These are phyloP conservation scores for Chamaecrista fasciculata DNA, from an alignment of 306 rosid genomes.

Conservation along the genomic window DNA sequence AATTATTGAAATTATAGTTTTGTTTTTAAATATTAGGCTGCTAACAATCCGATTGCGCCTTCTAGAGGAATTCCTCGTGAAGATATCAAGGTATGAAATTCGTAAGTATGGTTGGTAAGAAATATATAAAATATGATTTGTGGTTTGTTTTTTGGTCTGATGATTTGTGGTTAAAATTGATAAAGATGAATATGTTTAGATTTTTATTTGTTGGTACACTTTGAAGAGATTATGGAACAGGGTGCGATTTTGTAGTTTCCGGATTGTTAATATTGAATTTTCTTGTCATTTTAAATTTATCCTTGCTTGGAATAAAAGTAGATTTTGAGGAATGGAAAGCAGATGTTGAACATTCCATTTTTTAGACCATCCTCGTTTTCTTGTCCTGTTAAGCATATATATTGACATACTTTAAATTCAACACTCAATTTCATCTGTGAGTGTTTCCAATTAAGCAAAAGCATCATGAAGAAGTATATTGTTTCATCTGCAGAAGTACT, in stretches of 20 bases:
- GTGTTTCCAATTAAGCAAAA: not conserved
- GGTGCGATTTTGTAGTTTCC: not conserved
- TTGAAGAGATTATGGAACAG: slow-evolving; percentile 7
- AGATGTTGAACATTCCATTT: not conserved
- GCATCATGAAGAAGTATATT: not conserved
- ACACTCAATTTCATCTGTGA: slow-evolving; percentile 8
- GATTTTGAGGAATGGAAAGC: not conserved
- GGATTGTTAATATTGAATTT: not conserved
- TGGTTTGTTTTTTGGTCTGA: no score
- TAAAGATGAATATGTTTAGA: not conserved
- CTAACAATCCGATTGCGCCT: slow-evolving; percentile 93
- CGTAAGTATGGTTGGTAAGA: slow-evolving; percentile 2
- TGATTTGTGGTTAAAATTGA: no score
- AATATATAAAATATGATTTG: not conserved
- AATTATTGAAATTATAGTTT: slow-evolving; percentile 13
- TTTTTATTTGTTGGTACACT: not conserved
- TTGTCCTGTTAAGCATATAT: not conserved
- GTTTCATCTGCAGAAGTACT: not conserved
- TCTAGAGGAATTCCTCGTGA: slow-evolving; percentile 80
- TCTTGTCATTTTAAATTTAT: not conserved
- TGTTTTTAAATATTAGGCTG: slow-evolving; percentile 58
- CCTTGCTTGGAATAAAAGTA: not conserved
- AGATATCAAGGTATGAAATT: slow-evolving; percentile 71
- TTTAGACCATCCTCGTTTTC: not conserved
- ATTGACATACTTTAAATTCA: not conserved